A percentile compares a stretch with the other conserved stretches of the same genome.
Evolutionary conservation across 2,329 filamentous ascomycete genomes (phyloP).

Genomic region (Arthrobotrys iridis): DNA sequence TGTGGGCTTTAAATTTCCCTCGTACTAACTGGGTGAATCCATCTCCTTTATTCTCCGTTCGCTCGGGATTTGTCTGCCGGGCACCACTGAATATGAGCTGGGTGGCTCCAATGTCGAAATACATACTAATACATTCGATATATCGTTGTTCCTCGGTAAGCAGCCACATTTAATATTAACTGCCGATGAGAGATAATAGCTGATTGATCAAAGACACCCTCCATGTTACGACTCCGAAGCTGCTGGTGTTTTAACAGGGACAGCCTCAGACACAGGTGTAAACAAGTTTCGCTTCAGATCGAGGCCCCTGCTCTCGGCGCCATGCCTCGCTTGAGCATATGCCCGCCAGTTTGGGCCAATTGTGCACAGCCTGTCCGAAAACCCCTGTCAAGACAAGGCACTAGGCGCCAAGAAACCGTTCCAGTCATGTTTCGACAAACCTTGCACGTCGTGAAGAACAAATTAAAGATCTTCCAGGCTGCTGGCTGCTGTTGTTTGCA

Average conservation of each 20-base stretch:
- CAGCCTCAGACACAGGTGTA: constrained; percentile 42
- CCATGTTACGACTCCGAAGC: constrained; percentile 42
- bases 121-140: background rate
- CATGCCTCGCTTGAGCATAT: constrained; percentile 46
- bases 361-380: constrained; percentile 10
- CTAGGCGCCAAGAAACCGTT: constrained; percentile 48
- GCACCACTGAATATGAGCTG: too few relatives aligned
- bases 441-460: constrained; percentile 25
- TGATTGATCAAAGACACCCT: background rate
- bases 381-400: constrained; percentile 29
- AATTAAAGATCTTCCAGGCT: constrained; percentile 22
- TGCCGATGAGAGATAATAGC: background rate
- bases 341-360: constrained; percentile 18
- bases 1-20: background rate
- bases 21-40: background rate
- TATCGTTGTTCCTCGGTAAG: background rate
- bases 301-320: constrained; percentile 42
- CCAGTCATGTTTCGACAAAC: constrained; percentile 42
- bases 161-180: background rate
- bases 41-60: background rate
- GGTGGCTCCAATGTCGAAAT: background rate
- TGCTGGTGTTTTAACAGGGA: constrained; percentile 38
- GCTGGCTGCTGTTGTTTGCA: background rate
- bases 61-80: background rate
- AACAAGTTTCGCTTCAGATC: constrained; percentile 54